Conservation (phyloP, 2,329 filamentous ascomycete species). For the Cladosporium sp. region DNA sequence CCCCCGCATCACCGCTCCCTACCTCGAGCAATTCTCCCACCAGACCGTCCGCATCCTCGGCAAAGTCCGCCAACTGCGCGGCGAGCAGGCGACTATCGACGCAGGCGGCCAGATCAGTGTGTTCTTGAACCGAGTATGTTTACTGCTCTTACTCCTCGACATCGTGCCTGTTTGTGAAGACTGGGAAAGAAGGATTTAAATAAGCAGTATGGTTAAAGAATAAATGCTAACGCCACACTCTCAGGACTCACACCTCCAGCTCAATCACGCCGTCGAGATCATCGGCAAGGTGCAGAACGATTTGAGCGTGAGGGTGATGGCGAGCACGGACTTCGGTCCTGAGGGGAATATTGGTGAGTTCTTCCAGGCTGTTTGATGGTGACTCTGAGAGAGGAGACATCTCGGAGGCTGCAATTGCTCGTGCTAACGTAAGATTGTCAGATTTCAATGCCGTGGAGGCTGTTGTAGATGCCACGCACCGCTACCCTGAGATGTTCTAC, state of each 20-base stretch:
- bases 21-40: conserved; percentile 72
- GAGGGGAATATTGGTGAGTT: conserved; percentile 64
- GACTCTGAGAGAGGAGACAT: too few species aligned
- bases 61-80: conserved; percentile 77
- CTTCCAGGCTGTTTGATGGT: not conserved
- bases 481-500: conserved; percentile 79
- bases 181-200: too few species aligned
- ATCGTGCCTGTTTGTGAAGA: not conserved
- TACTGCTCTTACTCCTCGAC: conserved; percentile 20
- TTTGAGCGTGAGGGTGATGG: conserved; percentile 69
- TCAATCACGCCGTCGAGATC: conserved; percentile 71
- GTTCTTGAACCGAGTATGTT: conserved; percentile 68
- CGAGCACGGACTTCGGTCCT: conserved; percentile 66
- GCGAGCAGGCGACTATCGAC: conserved; percentile 78
- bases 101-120: conserved; percentile 74
- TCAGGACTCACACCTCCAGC: conserved; percentile 69
- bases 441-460: conserved; percentile 75
- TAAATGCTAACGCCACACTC: not conserved
- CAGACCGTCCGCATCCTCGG: conserved; percentile 82
- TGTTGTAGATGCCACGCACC: conserved; percentile 83
- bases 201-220: too few species aligned
- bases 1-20: conserved; percentile 78
- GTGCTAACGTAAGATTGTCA: conserved; percentile 36
- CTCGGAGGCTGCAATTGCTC: not conserved
- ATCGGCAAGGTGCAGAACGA: conserved; percentile 79